Base-by-base conservation (phyloP, 805 yeast genomes). In the Cyberlindnera maritima region DNA sequence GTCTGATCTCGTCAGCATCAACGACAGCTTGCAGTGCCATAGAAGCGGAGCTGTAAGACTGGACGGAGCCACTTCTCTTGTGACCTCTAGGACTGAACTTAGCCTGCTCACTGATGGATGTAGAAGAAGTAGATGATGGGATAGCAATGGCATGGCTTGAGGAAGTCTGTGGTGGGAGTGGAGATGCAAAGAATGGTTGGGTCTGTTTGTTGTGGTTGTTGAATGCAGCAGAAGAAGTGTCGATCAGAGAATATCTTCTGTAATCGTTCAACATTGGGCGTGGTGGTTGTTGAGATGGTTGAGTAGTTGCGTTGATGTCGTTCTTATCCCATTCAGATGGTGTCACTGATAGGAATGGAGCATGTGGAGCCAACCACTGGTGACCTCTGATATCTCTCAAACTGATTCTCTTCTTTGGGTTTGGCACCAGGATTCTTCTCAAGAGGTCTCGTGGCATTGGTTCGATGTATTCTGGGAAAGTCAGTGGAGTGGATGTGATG, bases 401-500 rank as follows among this genome's bases (percentile, higher is more conserved):
- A 37, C 72, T 72, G 32, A 88, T 77, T 66, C 99, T 80, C 59
- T 75, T 81, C 52, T 71, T 78, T 9, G 98, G 98, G 62, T 91
- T 88, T 1, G 97, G 75, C 12, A 90, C 92, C 44, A 87, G 76
- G 32, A 92, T 85, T 62, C 84, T 83, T 58, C 98, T 77, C 53
- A 94, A 71, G 52, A 94, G 71, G 68, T 94, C 97, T 65, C 99
- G 79, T 5, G 98, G 94, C 63, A 88, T 75, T 2, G 97, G 95
- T 36, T 83, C 83, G 46, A 94, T 81, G 62, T 88, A 91, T 64
- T 91, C 97, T 0, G 99, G 99, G 67, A 94, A 94, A 4, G 97
- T 94, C 59, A 94, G 73, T 4, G 96, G 88, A 1, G 97, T 89
- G 43, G 83, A 76, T 20, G 97, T 89, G 54, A 94, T 94, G 69